Base-by-base conservation (phyloP, 768 basidiomycete genomes). In the Dioszegia crocea region DNA sequence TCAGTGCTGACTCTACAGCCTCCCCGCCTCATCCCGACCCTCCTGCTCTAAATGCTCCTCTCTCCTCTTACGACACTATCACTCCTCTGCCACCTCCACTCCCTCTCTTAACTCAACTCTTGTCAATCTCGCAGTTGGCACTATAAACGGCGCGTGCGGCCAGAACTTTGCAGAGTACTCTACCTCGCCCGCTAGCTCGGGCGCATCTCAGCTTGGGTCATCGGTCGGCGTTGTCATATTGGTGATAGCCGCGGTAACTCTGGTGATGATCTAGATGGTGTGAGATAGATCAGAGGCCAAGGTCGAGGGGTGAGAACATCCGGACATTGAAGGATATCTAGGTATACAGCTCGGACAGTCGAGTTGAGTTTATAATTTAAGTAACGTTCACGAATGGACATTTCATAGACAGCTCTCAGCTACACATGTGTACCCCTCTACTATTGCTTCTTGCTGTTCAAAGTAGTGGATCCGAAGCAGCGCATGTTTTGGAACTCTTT, bases 11-110 rank as follows among this genome's bases (percentile, higher is more conserved):
- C 41, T 12, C 16, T 14, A 5, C 36, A 73, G 71, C 4, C 59
- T 73, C 4, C 71, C 71, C 3, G 30, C 60, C 0, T 63, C 59
- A 23, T 60, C 66, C 47, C 57, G 41, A 29, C 69, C 71, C 9
- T 66, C 71, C 10, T 73, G 71, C 54, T 73, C 71, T 0, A 57
- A 56, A 51, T 73, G 71, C 60, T 70, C 68, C 0, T 36, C 53
- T 23, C 55, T 44, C 16, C 59, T 73, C 2, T 60, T 73, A 17
- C 56, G 57, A 39, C 61, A 51, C n/a, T 68, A 66, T 60, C 51
- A 47, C 21, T 43, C 60, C 8, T 61, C 57, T 11, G 60, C 55
- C 4, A 12, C 57, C 17, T 48, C 45, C 26, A 65, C 66, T 11
- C 39, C 68, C 8, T 65, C 67, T 3, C 56, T 73, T 21, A 73